A percentile compares a stretch with the other conserved stretches of the same genome.
These are phyloP conservation scores for Lathyrus tuberosus DNA, from an alignment of 306 rosid genomes.

Conservation along the genomic window DNA sequence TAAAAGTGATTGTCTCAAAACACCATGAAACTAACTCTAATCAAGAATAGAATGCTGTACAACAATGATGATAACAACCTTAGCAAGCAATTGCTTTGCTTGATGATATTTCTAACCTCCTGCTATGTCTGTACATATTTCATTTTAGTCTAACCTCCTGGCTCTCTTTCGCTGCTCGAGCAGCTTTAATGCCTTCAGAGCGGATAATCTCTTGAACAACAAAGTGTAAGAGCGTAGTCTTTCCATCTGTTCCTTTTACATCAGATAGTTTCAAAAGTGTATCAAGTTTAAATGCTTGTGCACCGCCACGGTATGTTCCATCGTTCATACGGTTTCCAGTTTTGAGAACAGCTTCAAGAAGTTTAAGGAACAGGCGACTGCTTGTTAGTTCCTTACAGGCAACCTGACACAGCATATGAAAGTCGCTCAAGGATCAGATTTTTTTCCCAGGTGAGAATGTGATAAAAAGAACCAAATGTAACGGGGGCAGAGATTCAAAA, in stretches of 20 bases:
- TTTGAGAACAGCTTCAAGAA: slow-evolving; percentile 98
- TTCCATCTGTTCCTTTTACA: slow-evolving; percentile 95
- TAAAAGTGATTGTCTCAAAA: slow-evolving; percentile 35
- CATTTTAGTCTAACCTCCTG: slow-evolving; percentile 32
- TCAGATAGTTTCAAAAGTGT: slow-evolving; percentile 92
- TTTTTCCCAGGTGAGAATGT: neutral
- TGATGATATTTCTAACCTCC: slow-evolving; percentile 34
- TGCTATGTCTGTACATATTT: slow-evolving; percentile 21
- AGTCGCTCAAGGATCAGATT: slow-evolving; percentile 35
- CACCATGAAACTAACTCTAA: slow-evolving; percentile 25
- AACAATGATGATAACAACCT: slow-evolving; percentile 26
- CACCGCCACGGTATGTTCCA: slow-evolving; percentile 97
- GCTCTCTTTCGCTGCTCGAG: slow-evolving; percentile 54
- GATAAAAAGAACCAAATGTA: slow-evolving; percentile 21
- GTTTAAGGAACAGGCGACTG: slow-evolving; percentile 92
- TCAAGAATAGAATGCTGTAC: slow-evolving; percentile 17
- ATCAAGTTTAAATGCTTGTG: slow-evolving; percentile 94
- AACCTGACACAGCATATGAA: slow-evolving; percentile 57
- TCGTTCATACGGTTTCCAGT: slow-evolving; percentile 99
- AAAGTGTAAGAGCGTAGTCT: slow-evolving; percentile 91
- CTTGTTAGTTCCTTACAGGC: slow-evolving; percentile 84
- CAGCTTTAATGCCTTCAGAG: slow-evolving; percentile 88
- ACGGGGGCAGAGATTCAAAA: slow-evolving; percentile 16
- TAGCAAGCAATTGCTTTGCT: slow-evolving; percentile 24
- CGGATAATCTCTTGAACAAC: slow-evolving; percentile 96